Base-by-base conservation (phyloP, 306 rosid species). In the Quercus alba region DNA sequence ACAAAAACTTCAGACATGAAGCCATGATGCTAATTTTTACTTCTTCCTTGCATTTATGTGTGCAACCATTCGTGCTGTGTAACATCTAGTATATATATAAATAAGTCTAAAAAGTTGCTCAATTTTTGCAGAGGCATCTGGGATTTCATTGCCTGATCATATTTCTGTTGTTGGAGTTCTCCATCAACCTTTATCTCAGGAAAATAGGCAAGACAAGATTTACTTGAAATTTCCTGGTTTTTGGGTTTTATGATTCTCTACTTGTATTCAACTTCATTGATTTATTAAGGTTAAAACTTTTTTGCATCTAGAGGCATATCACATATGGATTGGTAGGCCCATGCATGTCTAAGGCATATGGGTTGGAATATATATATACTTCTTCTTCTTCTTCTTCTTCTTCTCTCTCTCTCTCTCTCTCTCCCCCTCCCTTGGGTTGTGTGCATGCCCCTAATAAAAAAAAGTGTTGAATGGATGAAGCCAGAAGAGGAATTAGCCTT, bases 161-260 rank as follows among this genome's bases (percentile, higher is more conserved):
- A 90, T 91, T 84, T 83, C 94, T 54, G 97, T 92, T 76, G 91
- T 86, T 67, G 91, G 85, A 81, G 97, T 92, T 88, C 91, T 92
- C 67, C 97, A 87, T 70, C 94, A 89, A 84, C 93, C 92, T 73
- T 78, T 85, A 89, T 90, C 95, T 78, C 76, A 38, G 41, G 93
- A 97, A 87, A 90, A 90, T 78, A 89, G 94, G 98, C 84, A 89
- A 88, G 95, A 83, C 69, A 78, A 74, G 15, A 70, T 77, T 75
- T 57, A 46, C 61, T 78, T 44, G 66, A 82, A 54, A 54, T 61
- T 89, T 81, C 77, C 83, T 28, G 71, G 64, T 38, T 66, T 76
- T 67, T 76, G 77, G 62, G 74, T 46, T 31, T 79, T 52, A 77
- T 58, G 78, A 72, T 35, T 56, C 68, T 87, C 72, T 44, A 58